Evolutionary conservation across 208 protist species (phyloP).

Genomic region (Trichomonas gallinae): DNA sequence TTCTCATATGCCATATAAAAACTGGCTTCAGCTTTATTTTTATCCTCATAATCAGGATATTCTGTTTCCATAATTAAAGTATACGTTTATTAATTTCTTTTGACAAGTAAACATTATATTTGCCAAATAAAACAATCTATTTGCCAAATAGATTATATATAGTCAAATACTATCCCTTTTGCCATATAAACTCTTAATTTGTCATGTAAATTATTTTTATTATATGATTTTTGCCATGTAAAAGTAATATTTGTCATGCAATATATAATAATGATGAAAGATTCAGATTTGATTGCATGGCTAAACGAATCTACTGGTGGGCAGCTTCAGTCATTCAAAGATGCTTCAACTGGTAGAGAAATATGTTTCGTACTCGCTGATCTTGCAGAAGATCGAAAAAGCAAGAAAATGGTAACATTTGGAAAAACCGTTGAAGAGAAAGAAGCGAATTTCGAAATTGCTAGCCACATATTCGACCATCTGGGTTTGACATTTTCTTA

Average conservation of each 20-base stretch:
- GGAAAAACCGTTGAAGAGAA: background rate
- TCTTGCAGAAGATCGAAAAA: background rate
- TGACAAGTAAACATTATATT: no score
- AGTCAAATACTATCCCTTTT: no score
- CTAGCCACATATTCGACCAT: background rate
- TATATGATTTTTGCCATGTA: no score
- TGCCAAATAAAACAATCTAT: no score
- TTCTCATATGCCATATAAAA: no score
- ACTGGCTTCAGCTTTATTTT: no score
- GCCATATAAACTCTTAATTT: no score
- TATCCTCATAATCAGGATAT: no score
- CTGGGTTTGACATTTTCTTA: background rate
- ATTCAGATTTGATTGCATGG: background rate
- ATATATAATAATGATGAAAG: background rate
- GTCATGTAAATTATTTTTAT: no score
- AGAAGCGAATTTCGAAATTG: background rate
- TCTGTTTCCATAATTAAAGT: no score
- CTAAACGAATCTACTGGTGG: background rate
- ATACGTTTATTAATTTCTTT: no score
- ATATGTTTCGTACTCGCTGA: background rate
- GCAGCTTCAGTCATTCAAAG: background rate
- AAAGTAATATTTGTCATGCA: background rate
- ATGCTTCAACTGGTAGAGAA: background rate
- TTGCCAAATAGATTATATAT: no score
- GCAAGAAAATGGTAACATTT: background rate